Base-by-base conservation (phyloP, 2,329 filamentous ascomycete genomes). In the Mollisia scopiformis region DNA sequence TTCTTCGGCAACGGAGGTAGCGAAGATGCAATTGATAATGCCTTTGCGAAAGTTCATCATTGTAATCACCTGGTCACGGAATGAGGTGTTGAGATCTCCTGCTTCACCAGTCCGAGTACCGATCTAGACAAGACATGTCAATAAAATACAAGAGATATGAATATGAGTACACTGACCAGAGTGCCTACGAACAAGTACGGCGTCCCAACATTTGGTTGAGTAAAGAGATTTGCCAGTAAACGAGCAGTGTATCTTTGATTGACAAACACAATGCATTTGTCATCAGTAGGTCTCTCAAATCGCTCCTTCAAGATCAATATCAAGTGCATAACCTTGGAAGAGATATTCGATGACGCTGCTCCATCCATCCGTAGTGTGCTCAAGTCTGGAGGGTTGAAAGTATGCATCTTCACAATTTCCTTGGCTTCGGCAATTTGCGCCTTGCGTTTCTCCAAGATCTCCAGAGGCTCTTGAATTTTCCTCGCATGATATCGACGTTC, bases 241-340 rank as follows among this genome's bases (percentile, higher is more conserved):
- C 86, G 84, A 0, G 93, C 94, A 0, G 92, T 94, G 65, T 90
- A 86, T 41, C 93, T 83, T 72, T 89, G 84, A 62, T 92, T 82
- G 0, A 96, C 92, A 74, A 99, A 98, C 0, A 98, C 85, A 58
- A 99, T 96, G 70, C 92, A 96, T 62, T 88, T 87, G 28, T 82
- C 79, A 6, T 86, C 80, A 1, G 80, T 81, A 2, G 79, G 75
- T 2, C 80, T 75, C 31, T 82, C 76, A 69, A 93, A 97, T 53
- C 88, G 82, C 7, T 84, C 74, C 2, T 75, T 72, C 1, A 98
- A 79, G 58, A 87, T 85, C 2, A 79, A 71, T 23, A 86, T 73
- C 0, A 98, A 82, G 5, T 81, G 68, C 3, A 83, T 74, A 0
- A 94, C 88, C 73, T 98, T 99, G 16, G 86, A 79, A 27, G 93